phyloP scores from a whole-genome alignment of 805 yeast species.

The Candida xyloterini region DNA sequence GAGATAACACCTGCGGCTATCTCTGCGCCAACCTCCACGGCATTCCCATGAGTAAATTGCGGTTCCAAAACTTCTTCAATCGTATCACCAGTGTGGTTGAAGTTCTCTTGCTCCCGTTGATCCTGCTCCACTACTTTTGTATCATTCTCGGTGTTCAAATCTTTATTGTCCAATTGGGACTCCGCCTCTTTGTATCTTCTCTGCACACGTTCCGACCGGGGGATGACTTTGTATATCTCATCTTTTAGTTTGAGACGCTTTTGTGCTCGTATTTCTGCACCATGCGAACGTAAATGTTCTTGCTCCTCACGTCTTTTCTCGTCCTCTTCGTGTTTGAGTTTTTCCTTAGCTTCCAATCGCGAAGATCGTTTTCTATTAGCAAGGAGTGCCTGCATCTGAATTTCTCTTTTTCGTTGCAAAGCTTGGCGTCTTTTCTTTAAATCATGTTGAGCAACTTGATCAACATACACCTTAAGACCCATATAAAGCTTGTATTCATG shows the following conservation, averaged over 20 bases:
- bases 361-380: constrained; percentile 73
- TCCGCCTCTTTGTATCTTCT: constrained; percentile 15
- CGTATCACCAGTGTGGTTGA: too few species aligned
- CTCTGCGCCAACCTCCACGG: too few species aligned
- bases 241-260: constrained; percentile 38
- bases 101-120: too few species aligned
- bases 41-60: too few species aligned
- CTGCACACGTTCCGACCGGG: constrained; percentile 34
- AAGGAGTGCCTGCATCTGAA: constrained; percentile 59
- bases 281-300: constrained; percentile 42
- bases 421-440: constrained; percentile 52
- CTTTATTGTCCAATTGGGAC: background rate
- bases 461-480: constrained; percentile 32
- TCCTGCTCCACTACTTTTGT: too few species aligned
- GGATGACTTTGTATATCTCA: constrained; percentile 25
- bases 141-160: background rate
- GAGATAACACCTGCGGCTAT: too few species aligned
- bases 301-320: constrained; percentile 43
- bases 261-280: constrained; percentile 43
- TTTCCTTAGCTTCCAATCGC: constrained; percentile 63
- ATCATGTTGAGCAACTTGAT: constrained; percentile 42
- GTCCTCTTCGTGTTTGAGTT: constrained; percentile 51
- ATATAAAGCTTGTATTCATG: constrained; percentile 30
- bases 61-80: too few species aligned
- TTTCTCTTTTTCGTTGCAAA: constrained; percentile 56